These are phyloP conservation scores for Ascochyta viciae-villosae DNA, from an alignment of 2,329 filamentous ascomycete species.

Conservation along the genomic window DNA sequence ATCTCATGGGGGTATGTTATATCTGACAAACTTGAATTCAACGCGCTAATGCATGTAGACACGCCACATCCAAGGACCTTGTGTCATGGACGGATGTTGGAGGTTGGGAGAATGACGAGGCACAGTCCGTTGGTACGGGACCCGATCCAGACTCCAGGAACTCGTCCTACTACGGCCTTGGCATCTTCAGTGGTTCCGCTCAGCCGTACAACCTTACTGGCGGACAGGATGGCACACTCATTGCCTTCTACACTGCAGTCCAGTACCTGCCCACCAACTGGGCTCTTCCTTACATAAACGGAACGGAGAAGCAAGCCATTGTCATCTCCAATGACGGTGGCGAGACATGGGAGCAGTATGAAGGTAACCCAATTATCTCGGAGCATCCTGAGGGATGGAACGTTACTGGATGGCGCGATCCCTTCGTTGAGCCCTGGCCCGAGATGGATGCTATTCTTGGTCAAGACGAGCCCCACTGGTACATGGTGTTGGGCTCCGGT, in stretches of 20 bases:
- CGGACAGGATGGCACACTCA: constrained; percentile 55
- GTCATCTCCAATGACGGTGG: constrained; percentile 57
- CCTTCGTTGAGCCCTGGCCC: constrained; percentile 47
- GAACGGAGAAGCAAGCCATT: constrained; percentile 56
- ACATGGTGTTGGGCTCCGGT: constrained; percentile 55
- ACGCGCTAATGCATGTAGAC: constrained; percentile 54
- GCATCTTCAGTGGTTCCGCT: constrained; percentile 61
- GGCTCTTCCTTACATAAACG: constrained; percentile 52
- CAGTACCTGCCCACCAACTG: constrained; percentile 56
- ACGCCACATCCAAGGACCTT: constrained; percentile 60
- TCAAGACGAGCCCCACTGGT: constrained; percentile 54
- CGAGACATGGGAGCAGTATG: constrained; percentile 56
- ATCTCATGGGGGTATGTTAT: constrained; percentile 47
- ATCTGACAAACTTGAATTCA: constrained; percentile 15
- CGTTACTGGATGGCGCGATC: constrained; percentile 48
- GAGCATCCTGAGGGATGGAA: constrained; percentile 55
- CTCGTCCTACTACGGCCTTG: constrained; percentile 58
- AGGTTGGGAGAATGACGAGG: constrained; percentile 55
- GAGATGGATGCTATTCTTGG: constrained; percentile 54
- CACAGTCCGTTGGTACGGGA: constrained; percentile 50
- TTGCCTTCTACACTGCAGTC: constrained; percentile 58
- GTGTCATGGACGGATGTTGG: constrained; percentile 55
- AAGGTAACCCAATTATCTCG: constrained; percentile 55
- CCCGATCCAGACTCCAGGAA: constrained; percentile 40
- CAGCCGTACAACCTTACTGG: constrained; percentile 58